Base-by-base conservation (phyloP, 1,139 yeast genomes). In the Suhomyces terraborum region DNA sequence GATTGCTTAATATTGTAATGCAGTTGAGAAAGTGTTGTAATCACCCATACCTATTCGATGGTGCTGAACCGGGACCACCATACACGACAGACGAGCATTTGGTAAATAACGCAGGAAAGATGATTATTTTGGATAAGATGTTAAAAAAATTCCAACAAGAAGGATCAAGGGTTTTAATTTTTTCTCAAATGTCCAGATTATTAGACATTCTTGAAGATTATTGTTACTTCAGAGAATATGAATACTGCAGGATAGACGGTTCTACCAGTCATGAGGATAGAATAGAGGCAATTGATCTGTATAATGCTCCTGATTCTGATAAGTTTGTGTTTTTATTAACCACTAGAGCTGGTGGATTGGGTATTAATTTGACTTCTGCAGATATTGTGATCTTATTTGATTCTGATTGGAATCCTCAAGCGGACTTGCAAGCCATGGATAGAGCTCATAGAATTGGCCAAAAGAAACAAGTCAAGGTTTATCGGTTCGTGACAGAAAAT, bases 21-120 rank as follows among this genome's bases (percentile, higher is more conserved):
- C 94, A 85, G 61, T 70, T 85, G 55, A 73, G 94, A 57, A 85
- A 85, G 58, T 85, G 93, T 59, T 85, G 93, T 63, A 85, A 85
- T 55, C 94, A 85, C 63, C 93, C 94, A 4, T 85, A 85, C 55
- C 63, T 85, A 35, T 85, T 85, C 55, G 94, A 85, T 59, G 93
- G 94, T 18, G 93, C 93, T 1, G 94, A 85, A 58, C 94, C 93
- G 0, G 94, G 94, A 6, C 94, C 94, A 19, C 93, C 94, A 16
- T 85, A 71, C 53, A 85, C 93, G 4, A 85, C 91, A 0, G 94
- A 84, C 61, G 93, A 84, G 56, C 94, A 85, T 64, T 73, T 85
- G 55, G 81, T 85, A 20, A 82, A 60, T 56, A 85, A 84, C 59
- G 75, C 89, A 2, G 84, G 82, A 43, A 85, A 85, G 56, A 77